Evolutionary conservation across 345 rosid species (phyloP).

Genomic region (Gossypioides kirkii): DNA sequence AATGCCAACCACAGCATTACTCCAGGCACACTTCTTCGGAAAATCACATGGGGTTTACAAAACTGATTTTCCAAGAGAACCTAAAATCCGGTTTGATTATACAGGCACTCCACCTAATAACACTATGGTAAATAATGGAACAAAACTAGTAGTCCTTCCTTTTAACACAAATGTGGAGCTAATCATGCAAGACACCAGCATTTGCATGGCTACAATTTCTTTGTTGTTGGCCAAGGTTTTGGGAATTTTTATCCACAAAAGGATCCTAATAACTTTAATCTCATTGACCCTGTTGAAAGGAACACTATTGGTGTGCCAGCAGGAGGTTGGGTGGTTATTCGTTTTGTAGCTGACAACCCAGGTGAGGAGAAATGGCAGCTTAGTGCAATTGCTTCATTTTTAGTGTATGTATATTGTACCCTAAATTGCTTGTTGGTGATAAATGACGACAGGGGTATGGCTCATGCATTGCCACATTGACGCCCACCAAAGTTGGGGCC

Average conservation of each 20-base stretch:
- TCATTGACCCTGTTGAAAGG: slow-evolving; percentile 35
- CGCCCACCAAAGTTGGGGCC: too few species aligned
- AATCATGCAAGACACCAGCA: slow-evolving; percentile 61
- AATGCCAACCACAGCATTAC: slow-evolving; percentile 60
- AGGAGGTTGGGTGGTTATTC: too few species aligned
- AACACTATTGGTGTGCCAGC: too few species aligned
- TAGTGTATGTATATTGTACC: too few species aligned
- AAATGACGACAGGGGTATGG: too few species aligned
- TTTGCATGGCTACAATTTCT: slow-evolving; percentile 67
- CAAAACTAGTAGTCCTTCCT: too few species aligned
- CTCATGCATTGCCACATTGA: too few species aligned
- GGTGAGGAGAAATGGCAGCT: too few species aligned
- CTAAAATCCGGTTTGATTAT: slow-evolving; percentile 42
- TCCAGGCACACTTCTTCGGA: slow-evolving; percentile 52
- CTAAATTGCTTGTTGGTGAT: too few species aligned
- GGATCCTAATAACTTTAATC: slow-evolving; percentile 54
- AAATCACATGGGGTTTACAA: slow-evolving; percentile 42
- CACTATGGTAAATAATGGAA: too few species aligned
- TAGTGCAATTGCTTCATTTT: too few species aligned
- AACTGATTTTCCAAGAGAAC: slow-evolving; percentile 38
- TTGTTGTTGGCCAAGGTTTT: slow-evolving; percentile 61
- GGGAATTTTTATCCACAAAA: slow-evolving; percentile 50
- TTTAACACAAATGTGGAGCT: slow-evolving; percentile 10
- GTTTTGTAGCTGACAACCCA: too few species aligned
- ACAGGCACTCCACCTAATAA: slow-evolving; percentile 37